phyloP scores from a whole-genome alignment of 1,284 basidiomycete genomes.

The Rhodotorula sp. region DNA sequence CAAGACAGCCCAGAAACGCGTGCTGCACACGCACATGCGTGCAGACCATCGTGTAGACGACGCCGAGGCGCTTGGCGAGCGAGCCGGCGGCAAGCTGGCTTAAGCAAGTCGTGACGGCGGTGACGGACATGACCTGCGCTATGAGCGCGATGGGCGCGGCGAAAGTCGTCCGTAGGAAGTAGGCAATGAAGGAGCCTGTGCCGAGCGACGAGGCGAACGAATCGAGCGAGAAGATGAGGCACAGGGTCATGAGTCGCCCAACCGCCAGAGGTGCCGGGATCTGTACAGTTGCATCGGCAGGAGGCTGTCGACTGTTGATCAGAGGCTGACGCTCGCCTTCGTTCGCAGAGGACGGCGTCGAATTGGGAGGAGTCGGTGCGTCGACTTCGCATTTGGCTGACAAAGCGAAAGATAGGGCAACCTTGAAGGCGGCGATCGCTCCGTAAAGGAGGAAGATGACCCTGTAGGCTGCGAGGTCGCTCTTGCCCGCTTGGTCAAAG shows the following conservation, averaged over 20 bases:
- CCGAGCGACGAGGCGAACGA: constrained; percentile 34
- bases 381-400: constrained; percentile 28
- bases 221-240: constrained; percentile 38
- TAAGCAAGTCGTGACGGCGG: constrained; percentile 21
- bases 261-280: constrained; percentile 11
- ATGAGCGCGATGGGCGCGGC: constrained; percentile 25
- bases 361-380: constrained; percentile 2
- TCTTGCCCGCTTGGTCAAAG: constrained; percentile 7
- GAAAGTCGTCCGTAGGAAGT: constrained; percentile 25
- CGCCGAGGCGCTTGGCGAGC: constrained; percentile 23
- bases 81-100: constrained; percentile 26
- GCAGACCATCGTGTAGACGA: constrained; percentile 38
- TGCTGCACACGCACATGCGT: constrained; percentile 15
- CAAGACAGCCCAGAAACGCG: too few species aligned
- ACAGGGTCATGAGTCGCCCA: constrained; percentile 28
- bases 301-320: neutral
- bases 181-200: constrained; percentile 36
- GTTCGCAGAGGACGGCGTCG: neutral
- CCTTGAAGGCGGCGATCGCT: constrained; percentile 19
- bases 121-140: constrained; percentile 25
- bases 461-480: constrained; percentile 11
- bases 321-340: constrained; percentile 33
- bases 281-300: neutral
- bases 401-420: constrained; percentile 22
- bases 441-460: constrained; percentile 30